A percentile compares a stretch with the other conserved stretches of the same genome.
Conservation (phyloP, 2,329 filamentous ascomycete species). For the Elsinoe arachidis region DNA sequence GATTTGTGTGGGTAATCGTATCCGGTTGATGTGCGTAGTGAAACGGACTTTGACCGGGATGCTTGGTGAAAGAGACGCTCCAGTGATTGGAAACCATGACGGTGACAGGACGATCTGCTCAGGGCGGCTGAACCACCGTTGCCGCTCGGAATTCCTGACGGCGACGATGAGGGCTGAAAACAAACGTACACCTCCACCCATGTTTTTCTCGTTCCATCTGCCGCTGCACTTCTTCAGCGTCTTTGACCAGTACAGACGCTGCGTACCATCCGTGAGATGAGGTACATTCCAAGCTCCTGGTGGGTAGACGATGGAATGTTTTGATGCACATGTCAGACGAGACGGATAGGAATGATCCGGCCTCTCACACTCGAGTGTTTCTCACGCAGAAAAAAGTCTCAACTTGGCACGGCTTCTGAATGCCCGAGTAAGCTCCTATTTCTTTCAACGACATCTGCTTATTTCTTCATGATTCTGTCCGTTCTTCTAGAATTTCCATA, state of each 20-base stretch:
- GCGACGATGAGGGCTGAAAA: background rate
- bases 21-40: slow-evolving; percentile 6
- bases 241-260: background rate
- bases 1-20: slow-evolving; percentile 3
- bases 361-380: background rate
- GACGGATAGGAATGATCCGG: slow-evolving; percentile 3
- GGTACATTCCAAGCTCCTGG: background rate
- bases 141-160: background rate
- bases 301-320: background rate
- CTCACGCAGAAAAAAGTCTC: background rate
- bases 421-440: background rate
- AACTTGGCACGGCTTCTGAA: background rate
- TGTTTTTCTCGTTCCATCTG: background rate
- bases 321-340: background rate
- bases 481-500: background rate
- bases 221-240: background rate
- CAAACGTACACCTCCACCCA: background rate
- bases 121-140: slow-evolving; percentile 6
- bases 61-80: background rate
- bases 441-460: background rate
- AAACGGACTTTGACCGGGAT: slow-evolving; percentile 11
- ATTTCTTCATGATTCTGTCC: background rate
- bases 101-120: slow-evolving; percentile 1
- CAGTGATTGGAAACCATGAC: slow-evolving; percentile 4
- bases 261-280: background rate